phyloP scores from a whole-genome alignment of 495 filamentous ascomycete genomes.

The Amphirosellinia nigrospora region DNA sequence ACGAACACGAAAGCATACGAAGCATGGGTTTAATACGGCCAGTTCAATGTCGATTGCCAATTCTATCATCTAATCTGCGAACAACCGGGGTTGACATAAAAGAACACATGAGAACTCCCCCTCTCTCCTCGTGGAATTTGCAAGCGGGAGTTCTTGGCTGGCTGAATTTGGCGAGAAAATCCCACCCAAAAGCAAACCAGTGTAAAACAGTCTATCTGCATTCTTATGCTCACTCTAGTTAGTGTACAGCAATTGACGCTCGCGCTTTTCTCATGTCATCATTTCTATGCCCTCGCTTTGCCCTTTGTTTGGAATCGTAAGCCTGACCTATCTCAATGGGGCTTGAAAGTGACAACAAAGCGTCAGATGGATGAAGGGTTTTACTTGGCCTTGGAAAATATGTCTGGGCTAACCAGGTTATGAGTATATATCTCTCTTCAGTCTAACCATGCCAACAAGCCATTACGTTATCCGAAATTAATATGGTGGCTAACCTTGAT shows the following conservation, averaged over 20 bases:
- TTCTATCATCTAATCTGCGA: constrained; percentile 8
- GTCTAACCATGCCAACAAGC: not conserved
- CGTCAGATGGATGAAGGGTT: not conserved
- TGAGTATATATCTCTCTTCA: not conserved
- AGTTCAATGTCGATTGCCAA: not conserved
- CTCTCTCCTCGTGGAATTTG: constrained; percentile 5
- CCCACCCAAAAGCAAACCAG: not conserved
- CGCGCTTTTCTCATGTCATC: constrained; percentile 7
- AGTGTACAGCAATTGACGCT: constrained; percentile 17
- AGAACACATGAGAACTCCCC: constrained; percentile 2
- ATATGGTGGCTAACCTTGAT: too few species aligned
- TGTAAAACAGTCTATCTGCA: constrained; percentile 18
- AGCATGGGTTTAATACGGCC: constrained; percentile 21
- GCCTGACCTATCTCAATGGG: not conserved
- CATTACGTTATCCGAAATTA: not conserved
- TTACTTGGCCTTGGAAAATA: not conserved
- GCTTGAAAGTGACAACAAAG: not conserved
- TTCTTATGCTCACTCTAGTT: not conserved
- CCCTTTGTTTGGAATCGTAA: not conserved
- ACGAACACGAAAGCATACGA: constrained; percentile 8
- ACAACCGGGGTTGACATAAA: not conserved
- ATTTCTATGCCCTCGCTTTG: not conserved
- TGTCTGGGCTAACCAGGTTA: not conserved
- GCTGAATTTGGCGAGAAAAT: not conserved
- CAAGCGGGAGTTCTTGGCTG: constrained; percentile 24